A percentile compares a stretch with the other conserved stretches of the same genome.
Evolutionary conservation across 2,329 filamentous ascomycete species (phyloP).

Genomic region (Blastomyces gilchristii): DNA sequence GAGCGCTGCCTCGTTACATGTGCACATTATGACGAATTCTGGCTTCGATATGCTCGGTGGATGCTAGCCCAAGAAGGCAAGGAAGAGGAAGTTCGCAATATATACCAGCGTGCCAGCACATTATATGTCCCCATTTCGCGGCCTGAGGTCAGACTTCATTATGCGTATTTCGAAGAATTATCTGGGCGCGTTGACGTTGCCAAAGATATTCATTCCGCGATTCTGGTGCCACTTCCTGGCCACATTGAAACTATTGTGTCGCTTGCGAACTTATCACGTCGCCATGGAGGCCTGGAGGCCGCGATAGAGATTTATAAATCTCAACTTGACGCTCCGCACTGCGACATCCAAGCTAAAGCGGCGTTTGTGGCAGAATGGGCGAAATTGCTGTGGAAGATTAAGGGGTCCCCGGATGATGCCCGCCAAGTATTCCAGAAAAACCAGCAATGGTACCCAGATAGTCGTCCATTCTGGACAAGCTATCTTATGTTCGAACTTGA

Average conservation of each 20-base stretch:
- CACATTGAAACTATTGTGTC: constrained; percentile 82
- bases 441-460: constrained; percentile 73
- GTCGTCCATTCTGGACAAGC: constrained; percentile 77
- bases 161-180: constrained; percentile 90
- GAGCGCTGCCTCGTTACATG: constrained; percentile 88
- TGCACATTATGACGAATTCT: constrained; percentile 94
- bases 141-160: constrained; percentile 75
- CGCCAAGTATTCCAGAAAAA: constrained; percentile 76
- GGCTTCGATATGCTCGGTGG: constrained; percentile 95
- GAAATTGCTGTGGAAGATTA: constrained; percentile 73
- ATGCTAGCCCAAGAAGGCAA: constrained; percentile 72
- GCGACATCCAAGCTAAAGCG: constrained; percentile 72
- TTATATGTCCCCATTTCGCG: constrained; percentile 79
- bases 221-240: constrained; percentile 65
- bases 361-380: constrained; percentile 85
- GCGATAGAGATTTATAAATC: constrained; percentile 74
- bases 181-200: constrained; percentile 65
- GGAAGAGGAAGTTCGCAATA: constrained; percentile 80
- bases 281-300: constrained; percentile 71
- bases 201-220: constrained; percentile 71
- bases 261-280: constrained; percentile 74
- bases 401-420: constrained; percentile 69
- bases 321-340: constrained; percentile 62
- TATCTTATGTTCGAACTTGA: constrained; percentile 84
- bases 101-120: constrained; percentile 77